Percentiles rank a stretch among this genome's conserved stretches.
phyloP scores from a whole-genome alignment of 768 basidiomycete genomes.

The Amanita subjunquillea region DNA sequence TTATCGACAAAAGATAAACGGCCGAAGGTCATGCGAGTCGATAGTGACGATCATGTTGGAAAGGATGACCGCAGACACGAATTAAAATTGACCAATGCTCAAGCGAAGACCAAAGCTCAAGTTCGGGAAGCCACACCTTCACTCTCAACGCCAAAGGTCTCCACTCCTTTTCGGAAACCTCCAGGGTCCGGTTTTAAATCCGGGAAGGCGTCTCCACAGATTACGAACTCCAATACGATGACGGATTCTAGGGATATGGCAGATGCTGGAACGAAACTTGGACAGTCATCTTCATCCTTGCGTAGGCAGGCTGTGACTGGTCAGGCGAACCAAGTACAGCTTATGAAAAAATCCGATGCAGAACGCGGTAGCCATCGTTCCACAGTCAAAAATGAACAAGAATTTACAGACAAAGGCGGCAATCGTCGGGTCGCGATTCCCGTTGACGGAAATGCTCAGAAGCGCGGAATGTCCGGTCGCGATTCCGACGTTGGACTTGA shows the following conservation, averaged over 20 bases:
- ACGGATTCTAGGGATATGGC: neutral
- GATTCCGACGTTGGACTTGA: neutral
- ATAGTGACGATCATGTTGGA: neutral
- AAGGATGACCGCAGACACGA: neutral
- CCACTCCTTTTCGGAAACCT: slow-evolving; percentile 13
- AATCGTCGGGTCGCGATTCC: neutral
- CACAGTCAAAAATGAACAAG: neutral
- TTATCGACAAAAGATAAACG: neutral
- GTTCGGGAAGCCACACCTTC: neutral
- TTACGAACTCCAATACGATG: slow-evolving; percentile 1
- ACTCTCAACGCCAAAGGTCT: neutral
- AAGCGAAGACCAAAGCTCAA: neutral
- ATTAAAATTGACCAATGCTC: neutral
- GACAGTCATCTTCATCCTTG: neutral
- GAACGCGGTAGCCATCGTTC: neutral
- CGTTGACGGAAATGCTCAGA: neutral
- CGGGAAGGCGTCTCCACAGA: slow-evolving; percentile 20
- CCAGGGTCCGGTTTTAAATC: slow-evolving; percentile 42
- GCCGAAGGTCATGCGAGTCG: neutral
- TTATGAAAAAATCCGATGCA: neutral
- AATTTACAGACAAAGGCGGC: neutral
- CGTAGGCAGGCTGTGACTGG: neutral
- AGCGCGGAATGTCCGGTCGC: neutral
- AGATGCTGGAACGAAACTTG: neutral
- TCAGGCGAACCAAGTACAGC: neutral